phyloP scores from a whole-genome alignment of 2,329 filamentous ascomycete genomes.

The Fusarium mexicanum region DNA sequence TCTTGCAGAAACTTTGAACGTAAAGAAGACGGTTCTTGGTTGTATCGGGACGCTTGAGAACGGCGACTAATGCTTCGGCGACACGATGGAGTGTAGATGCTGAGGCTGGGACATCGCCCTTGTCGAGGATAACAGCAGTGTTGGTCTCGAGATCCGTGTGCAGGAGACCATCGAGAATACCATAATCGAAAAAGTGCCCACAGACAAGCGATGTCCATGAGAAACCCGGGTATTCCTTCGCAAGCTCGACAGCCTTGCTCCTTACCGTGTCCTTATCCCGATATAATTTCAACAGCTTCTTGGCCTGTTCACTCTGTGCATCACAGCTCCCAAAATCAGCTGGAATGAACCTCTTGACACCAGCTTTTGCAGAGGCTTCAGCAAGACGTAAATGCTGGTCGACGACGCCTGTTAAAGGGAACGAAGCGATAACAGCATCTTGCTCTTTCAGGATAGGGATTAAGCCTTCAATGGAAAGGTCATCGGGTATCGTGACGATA shows the following conservation, averaged over 20 bases:
- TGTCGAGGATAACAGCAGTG: conserved; percentile 59
- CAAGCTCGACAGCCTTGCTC: conserved; percentile 44
- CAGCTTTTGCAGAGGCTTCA: conserved; percentile 66
- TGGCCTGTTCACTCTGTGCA: conserved; percentile 48
- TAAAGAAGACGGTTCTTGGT: conserved; percentile 63
- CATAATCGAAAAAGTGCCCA: conserved; percentile 63
- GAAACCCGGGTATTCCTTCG: conserved; percentile 52
- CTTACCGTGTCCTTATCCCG: conserved; percentile 49
- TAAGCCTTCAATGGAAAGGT: conserved; percentile 50
- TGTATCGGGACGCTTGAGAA: conserved; percentile 59
- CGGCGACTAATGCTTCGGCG: conserved; percentile 59
- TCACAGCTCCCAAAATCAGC: conserved; percentile 63
- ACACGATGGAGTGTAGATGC: conserved; percentile 60
- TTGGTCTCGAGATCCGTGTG: conserved; percentile 57
- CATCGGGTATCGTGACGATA: conserved; percentile 43
- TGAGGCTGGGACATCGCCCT: conserved; percentile 60
- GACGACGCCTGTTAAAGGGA: conserved; percentile 56
- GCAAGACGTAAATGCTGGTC: conserved; percentile 58
- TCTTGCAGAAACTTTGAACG: conserved; percentile 57
- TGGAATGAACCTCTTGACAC: conserved; percentile 70
- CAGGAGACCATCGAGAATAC: conserved; percentile 47
- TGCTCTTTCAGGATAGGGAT: conserved; percentile 61
- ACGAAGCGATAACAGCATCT: conserved; percentile 63
- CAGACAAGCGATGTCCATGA: conserved; percentile 61
- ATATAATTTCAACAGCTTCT: conserved; percentile 47